Conservation (phyloP, 2,329 filamentous ascomycete species). For the Davidsoniella virescens region DNA sequence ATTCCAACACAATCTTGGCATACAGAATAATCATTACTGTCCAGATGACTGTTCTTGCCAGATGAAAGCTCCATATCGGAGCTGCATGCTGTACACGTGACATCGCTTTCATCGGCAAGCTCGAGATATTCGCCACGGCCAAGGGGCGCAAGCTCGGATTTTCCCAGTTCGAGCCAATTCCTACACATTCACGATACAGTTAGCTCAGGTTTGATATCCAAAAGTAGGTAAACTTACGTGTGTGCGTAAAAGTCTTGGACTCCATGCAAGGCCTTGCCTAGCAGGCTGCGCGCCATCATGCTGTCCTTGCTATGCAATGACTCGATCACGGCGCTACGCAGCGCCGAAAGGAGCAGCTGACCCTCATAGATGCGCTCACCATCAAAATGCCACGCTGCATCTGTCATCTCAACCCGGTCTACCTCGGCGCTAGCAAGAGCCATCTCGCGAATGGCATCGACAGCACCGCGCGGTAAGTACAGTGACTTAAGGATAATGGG, state of each 20-base stretch:
- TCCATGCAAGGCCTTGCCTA: constrained; percentile 13
- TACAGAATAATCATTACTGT: constrained; percentile 1
- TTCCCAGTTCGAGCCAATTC: constrained; percentile 11
- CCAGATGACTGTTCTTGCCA: not conserved
- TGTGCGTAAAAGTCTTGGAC: constrained; percentile 14
- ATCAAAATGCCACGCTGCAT: constrained; percentile 13
- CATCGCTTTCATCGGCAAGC: not conserved
- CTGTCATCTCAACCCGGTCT: constrained; percentile 4
- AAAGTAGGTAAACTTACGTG: constrained; percentile 9
- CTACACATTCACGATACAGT: not conserved
- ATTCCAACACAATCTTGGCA: constrained; percentile 8
- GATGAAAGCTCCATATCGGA: not conserved
- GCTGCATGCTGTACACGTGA: constrained; percentile 4
- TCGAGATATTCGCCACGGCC: constrained; percentile 7
- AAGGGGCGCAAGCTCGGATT: constrained; percentile 6
- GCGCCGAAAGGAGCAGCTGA: constrained; percentile 3
- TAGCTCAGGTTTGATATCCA: not conserved
- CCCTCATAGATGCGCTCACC: constrained; percentile 10
- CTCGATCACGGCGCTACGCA: constrained; percentile 8
- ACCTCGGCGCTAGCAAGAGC: constrained; percentile 9
- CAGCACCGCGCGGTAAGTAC: constrained; percentile 8
- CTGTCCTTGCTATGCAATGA: constrained; percentile 6
- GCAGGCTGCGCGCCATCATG: constrained; percentile 4
- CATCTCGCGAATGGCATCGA: constrained; percentile 11
- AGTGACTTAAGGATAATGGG: too few species aligned